These are phyloP conservation scores for Hymenoscyphus scutula DNA, from an alignment of 2,329 filamentous ascomycete species.

Conservation along the genomic window DNA sequence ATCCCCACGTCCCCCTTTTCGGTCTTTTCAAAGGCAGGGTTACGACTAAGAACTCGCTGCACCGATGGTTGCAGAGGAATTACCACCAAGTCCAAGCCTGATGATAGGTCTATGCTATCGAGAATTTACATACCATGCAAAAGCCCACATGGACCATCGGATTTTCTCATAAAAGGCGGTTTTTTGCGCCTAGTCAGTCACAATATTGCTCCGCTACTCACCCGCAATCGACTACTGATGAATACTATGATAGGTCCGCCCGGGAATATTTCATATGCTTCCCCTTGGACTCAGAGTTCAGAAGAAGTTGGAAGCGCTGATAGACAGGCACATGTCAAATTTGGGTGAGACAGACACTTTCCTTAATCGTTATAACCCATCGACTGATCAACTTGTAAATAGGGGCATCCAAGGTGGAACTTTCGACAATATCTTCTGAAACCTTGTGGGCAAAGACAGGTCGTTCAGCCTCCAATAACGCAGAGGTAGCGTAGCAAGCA, in stretches of 20 bases:
- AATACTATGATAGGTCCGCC: slow-evolving; percentile 59
- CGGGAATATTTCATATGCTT: slow-evolving; percentile 89
- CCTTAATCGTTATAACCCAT: slow-evolving; percentile 3
- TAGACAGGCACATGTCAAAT: slow-evolving; percentile 84
- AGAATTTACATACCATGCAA: no score
- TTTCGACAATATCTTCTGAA: slow-evolving; percentile 85
- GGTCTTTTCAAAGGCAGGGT: no score
- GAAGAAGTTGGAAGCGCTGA: slow-evolving; percentile 78
- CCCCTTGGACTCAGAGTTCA: slow-evolving; percentile 85
- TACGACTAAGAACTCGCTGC: no score
- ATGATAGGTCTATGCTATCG: slow-evolving; percentile 45
- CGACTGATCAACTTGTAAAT: neutral
- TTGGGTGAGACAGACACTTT: slow-evolving; percentile 56
- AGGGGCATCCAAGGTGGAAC: slow-evolving; percentile 76
- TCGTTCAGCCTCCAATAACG: slow-evolving; percentile 67
- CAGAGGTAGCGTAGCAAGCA: slow-evolving; percentile 57
- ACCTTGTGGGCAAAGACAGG: slow-evolving; percentile 80
- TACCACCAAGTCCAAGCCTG: slow-evolving; percentile 38
- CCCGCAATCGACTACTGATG: neutral
- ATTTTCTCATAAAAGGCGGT: slow-evolving; percentile 61
- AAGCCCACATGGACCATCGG: no score
- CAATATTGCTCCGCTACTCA: neutral
- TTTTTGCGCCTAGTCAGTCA: slow-evolving; percentile 67
- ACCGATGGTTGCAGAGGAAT: neutral
- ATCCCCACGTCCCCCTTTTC: no score